Evolutionary conservation across 1,284 basidiomycete species (phyloP), one percentile per base, ranked within the genome.

Genomic region (Dichomitus squalens): DNA sequence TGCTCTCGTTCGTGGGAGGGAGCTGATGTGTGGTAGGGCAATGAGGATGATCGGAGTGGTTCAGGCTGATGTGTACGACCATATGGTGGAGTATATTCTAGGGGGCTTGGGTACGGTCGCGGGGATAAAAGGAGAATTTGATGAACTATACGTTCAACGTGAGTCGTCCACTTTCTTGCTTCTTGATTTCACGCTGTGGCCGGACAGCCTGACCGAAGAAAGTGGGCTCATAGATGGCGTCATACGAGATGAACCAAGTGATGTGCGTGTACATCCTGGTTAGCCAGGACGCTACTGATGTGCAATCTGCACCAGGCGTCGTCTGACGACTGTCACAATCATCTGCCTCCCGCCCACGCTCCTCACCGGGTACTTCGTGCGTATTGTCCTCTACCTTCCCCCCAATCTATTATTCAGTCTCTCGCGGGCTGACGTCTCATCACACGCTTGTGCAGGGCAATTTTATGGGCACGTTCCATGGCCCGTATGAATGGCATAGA

Each of bases 281-380:
- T 29, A n/a, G n/a, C n/a, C n/a, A n/a, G n/a, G n/a, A n/a, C n/a
- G 3, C 4, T 25, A 34, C 43, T 46, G 12, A 52, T 29, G n/a
- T 36, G 14, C 7, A 2, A 16, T 44, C 44, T 20, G 23, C n/a
- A n/a, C 4, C 51, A 79, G 77, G 78, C 79, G 80, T 25, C 78
- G 81, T n/a, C 71, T 87, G 41, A 86, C 85, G 6, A 64, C 87
- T 11, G 81, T 81, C 1, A 89, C 86, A 1, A 85, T 90, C 65
- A 83, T 88, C 63, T 90, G 86, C 74, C 70, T 90, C 12, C 88
- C 88, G 0, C 69, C 89, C 23, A 88, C 87, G 1, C 76, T 90
- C 25, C 75, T 91, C 16, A 87, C 86, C 16, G 87, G 87, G 39
- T 90, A 89, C 71, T 89, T 90, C 64, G 85, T 86, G 68, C 61